Percentiles rank a stretch among this genome's conserved stretches.
These are phyloP conservation scores for Backusella luteola DNA, from an alignment of 192 early-diverging fungal genomes.

Conservation along the genomic window DNA sequence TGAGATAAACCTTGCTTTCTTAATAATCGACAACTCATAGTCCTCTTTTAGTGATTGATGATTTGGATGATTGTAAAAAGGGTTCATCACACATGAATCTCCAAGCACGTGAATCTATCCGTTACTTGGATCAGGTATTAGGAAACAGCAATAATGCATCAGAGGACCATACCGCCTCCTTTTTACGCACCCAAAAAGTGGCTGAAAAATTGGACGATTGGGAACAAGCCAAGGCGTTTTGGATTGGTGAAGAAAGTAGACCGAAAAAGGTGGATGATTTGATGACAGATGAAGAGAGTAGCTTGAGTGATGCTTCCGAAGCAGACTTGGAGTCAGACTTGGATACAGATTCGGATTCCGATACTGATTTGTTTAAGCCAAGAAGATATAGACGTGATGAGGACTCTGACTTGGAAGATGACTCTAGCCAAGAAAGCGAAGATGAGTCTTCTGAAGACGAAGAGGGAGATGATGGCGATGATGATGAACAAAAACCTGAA, in stretches of 20 bases:
- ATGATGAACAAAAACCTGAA: neutral
- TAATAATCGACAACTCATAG: neutral
- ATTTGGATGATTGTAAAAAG: conserved; percentile 54
- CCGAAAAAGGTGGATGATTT: neutral
- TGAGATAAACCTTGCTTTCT: conserved; percentile 2
- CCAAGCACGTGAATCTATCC: conserved; percentile 54
- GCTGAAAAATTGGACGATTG: conserved; percentile 46
- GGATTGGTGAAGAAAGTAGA: conserved; percentile 36
- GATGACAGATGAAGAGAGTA: neutral
- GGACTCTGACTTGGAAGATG: neutral
- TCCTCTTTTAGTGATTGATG: conserved; percentile 40
- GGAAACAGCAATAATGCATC: neutral
- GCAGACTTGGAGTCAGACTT: neutral
- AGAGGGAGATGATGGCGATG: neutral
- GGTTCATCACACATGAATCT: conserved; percentile 47
- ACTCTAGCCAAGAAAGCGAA: conserved; percentile 12
- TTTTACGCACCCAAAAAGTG: conserved; percentile 47
- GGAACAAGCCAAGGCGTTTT: conserved; percentile 40
- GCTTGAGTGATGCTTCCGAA: neutral
- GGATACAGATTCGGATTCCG: conserved; percentile 9
- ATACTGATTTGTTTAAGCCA: conserved; percentile 9
- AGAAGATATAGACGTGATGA: neutral
- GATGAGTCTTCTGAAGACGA: neutral
- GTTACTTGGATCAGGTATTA: conserved; percentile 46
- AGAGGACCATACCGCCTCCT: conserved; percentile 21